Evolutionary conservation across 2,329 filamentous ascomycete genomes (phyloP).

Genomic region (Neospermospora avenae): DNA sequence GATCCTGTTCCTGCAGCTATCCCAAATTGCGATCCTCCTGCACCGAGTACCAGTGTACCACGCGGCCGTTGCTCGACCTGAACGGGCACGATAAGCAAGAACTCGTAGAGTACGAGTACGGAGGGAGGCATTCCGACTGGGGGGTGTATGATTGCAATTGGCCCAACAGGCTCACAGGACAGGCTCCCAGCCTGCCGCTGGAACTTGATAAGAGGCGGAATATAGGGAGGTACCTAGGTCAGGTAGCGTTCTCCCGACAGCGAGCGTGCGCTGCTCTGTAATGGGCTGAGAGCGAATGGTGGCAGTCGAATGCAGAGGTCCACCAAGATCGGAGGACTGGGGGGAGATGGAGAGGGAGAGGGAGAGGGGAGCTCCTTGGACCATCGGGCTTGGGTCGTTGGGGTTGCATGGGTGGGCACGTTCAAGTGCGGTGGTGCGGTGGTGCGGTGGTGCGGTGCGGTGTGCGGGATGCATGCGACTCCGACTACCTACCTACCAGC

Average conservation of each 20-base stretch:
- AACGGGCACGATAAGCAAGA: constrained; percentile 2
- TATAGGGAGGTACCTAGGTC: too few relatives aligned
- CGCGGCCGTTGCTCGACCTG: background rate
- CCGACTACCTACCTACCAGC: too few relatives aligned
- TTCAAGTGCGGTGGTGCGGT: background rate
- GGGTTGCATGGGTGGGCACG: constrained; percentile 2
- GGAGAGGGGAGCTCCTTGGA: background rate
- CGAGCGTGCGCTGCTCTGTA: background rate
- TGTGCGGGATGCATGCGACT: too few relatives aligned
- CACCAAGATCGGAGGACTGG: constrained; percentile 3
- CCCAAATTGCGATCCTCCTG: background rate
- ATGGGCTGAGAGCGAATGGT: background rate
- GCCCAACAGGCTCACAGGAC: background rate
- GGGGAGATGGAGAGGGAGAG: background rate
- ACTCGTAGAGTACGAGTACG: too few relatives aligned
- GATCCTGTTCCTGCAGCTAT: too few relatives aligned
- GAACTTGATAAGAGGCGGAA: background rate
- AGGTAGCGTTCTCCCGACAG: constrained; percentile 12
- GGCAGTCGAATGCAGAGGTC: background rate
- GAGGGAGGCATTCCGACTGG: background rate
- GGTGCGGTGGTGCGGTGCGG: background rate
- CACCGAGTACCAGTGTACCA: background rate
- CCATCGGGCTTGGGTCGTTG: constrained; percentile 2
- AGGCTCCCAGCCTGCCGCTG: background rate
- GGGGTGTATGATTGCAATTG: background rate